Evolutionary conservation across 257 asterid species (phyloP).

Genomic region (Leonotis leonurus): DNA sequence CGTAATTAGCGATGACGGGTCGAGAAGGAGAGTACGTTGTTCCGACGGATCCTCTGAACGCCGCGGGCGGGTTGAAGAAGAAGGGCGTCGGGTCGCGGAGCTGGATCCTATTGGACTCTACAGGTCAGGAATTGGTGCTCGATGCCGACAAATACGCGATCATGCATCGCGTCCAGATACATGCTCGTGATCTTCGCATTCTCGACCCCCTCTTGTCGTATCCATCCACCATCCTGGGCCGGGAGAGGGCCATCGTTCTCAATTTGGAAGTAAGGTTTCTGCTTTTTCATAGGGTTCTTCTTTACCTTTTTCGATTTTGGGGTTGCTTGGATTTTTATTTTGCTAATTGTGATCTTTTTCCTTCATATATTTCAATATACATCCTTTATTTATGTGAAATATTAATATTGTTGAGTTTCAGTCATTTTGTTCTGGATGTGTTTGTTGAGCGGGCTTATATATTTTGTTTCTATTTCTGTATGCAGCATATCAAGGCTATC

Average conservation of each 20-base stretch:
- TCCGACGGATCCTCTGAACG: too few species aligned
- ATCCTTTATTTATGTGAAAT: neutral
- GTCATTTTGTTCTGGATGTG: neutral
- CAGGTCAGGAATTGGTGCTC: conserved; percentile 48
- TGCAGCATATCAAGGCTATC: conserved; percentile 96
- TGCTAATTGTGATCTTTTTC: too few species aligned
- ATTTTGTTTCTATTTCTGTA: conserved; percentile 14
- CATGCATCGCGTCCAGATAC: conserved; percentile 88
- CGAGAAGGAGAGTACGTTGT: too few species aligned
- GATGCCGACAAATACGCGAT: conserved; percentile 76
- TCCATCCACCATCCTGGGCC: conserved; percentile 82
- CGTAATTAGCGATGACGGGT: too few species aligned
- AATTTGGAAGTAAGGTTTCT: conserved; percentile 55
- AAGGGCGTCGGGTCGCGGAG: conserved; percentile 58
- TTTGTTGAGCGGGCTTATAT: neutral
- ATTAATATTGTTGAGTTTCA: neutral
- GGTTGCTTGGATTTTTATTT: too few species aligned
- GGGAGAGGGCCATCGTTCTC: conserved; percentile 82
- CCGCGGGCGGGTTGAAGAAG: conserved; percentile 41
- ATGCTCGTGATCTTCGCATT: conserved; percentile 88
- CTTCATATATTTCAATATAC: too few species aligned
- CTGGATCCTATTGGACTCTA: conserved; percentile 60
- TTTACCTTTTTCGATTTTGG: neutral
- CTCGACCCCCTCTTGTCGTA: conserved; percentile 72
- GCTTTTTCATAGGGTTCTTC: neutral